Conservation (phyloP, 75 land plant genomes). For the Sequoia sempervirens region DNA sequence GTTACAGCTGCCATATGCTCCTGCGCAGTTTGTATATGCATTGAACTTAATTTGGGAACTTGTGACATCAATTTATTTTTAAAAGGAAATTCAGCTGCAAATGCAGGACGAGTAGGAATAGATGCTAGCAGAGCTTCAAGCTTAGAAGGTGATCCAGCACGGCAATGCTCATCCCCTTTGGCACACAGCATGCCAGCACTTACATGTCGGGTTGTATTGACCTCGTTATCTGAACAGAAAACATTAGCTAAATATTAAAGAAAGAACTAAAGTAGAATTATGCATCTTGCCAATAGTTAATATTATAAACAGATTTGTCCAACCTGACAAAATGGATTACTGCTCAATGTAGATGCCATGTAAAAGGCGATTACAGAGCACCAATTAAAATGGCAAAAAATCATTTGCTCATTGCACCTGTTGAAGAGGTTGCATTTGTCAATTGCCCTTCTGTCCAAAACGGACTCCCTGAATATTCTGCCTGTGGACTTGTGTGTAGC, state of each 20-base stretch:
- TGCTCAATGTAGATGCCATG: neutral
- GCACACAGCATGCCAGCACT: neutral
- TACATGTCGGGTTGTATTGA: neutral
- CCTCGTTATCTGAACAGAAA: neutral
- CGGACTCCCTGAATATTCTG: neutral
- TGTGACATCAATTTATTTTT: neutral
- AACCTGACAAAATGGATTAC: neutral
- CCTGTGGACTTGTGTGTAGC: too few relatives aligned
- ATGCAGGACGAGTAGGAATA: slow-evolving; percentile 24
- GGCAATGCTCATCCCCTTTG: neutral
- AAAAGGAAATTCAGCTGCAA: slow-evolving; percentile 18
- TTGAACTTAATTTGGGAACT: slow-evolving; percentile 10
- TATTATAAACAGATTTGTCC: neutral
- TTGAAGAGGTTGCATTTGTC: neutral
- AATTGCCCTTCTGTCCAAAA: neutral
- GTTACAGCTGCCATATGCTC: slow-evolving; percentile 20
- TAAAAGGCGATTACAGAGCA: neutral
- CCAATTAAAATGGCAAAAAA: neutral
- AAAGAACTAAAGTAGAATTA: neutral
- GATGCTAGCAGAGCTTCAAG: slow-evolving; percentile 11
- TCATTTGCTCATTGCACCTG: slow-evolving; percentile 1
- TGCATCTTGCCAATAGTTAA: neutral
- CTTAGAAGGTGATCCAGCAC: neutral
- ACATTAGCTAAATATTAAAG: neutral
- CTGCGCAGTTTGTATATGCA: slow-evolving; percentile 9